Conservation (phyloP, 441 rosid species). For the Gossypium schwendimanii region DNA sequence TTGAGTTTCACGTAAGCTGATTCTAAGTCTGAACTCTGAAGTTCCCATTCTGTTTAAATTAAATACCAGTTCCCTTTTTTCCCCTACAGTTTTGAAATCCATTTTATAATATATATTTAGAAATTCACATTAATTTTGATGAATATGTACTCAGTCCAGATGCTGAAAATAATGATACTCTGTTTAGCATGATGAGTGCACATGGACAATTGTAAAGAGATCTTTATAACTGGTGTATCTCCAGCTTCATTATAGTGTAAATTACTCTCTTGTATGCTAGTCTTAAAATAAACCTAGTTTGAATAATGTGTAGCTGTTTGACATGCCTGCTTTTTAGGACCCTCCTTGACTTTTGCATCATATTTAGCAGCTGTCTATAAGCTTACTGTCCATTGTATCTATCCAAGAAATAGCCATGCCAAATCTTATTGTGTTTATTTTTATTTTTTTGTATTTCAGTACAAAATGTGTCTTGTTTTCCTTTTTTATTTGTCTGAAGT, state of each 20-base stretch:
- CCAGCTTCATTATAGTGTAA: not conserved
- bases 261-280: not conserved
- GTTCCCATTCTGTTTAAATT: not conserved
- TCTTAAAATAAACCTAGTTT: not conserved
- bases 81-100: not conserved
- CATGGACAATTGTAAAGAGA: not conserved
- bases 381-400: not conserved
- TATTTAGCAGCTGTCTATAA: not conserved
- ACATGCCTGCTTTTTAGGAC: not conserved
- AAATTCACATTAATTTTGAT: not conserved
- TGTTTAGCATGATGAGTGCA: not conserved
- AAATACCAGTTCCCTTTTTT: not conserved
- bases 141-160: not conserved
- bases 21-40: not conserved
- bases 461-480: not conserved
- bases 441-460: not conserved
- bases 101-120: not conserved
- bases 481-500: not conserved
- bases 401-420: not conserved
- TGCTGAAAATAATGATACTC: not conserved
- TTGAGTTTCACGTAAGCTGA: not conserved
- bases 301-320: not conserved
- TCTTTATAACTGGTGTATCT: not conserved
- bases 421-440: conserved; percentile 1
- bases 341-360: not conserved